Conservation (phyloP, 169 alveolate genomes). For the Eimeria praecox region DNA sequence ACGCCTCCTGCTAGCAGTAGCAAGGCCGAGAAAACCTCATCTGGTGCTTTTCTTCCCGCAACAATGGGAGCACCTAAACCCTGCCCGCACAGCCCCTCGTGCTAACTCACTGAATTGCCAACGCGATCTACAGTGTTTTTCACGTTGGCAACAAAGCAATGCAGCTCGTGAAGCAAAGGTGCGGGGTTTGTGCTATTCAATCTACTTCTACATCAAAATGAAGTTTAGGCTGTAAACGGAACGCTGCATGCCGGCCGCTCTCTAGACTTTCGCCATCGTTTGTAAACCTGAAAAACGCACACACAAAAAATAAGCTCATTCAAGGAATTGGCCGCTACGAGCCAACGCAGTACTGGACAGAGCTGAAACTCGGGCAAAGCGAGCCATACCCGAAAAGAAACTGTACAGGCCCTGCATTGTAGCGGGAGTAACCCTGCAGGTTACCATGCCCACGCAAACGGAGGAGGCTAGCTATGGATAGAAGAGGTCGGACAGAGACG, state of each 20-base stretch:
- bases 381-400: conserved; percentile 70
- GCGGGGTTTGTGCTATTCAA: neutral
- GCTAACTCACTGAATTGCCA: neutral
- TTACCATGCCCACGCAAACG: conserved; percentile 71
- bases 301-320: neutral
- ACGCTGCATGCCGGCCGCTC: conserved; percentile 13
- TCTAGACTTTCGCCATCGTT: conserved; percentile 62
- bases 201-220: conserved; percentile 71
- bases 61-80: neutral
- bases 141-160: neutral
- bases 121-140: neutral
- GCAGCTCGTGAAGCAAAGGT: neutral
- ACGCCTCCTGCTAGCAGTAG: neutral
- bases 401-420: conserved; percentile 59
- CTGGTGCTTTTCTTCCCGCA: neutral
- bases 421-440: conserved; percentile 74
- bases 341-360: neutral
- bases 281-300: conserved; percentile 36
- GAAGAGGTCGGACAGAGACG: conserved; percentile 55
- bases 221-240: conserved; percentile 74
- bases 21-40: neutral
- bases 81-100: neutral
- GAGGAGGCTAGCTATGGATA: conserved; percentile 63
- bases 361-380: neutral
- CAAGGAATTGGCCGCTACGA: neutral